Conservation (phyloP, 805 yeast genomes). For the Yamadazyma ubonensis region DNA sequence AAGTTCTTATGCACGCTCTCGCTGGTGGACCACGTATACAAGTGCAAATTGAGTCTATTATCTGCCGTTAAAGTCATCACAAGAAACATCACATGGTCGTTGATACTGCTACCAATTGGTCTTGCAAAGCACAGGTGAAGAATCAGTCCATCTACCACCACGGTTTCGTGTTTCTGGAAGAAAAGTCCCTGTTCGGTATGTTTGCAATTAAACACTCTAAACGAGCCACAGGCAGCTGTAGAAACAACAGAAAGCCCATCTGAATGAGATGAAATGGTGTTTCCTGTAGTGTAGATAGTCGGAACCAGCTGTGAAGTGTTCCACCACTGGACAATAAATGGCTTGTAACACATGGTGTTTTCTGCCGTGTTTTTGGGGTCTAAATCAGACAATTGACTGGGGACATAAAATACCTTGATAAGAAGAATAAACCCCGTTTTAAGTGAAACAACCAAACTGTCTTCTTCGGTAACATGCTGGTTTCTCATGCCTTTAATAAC, state of each 20-base stretch:
- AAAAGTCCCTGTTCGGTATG: slow-evolving; percentile 37
- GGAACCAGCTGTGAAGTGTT: slow-evolving; percentile 20
- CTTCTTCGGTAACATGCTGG: slow-evolving; percentile 26
- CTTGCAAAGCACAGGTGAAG: slow-evolving; percentile 44
- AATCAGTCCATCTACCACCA: slow-evolving; percentile 41
- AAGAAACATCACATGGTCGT: slow-evolving; percentile 34
- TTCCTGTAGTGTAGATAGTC: slow-evolving; percentile 25
- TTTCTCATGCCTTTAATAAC: slow-evolving; percentile 23
- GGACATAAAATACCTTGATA: slow-evolving; percentile 38
- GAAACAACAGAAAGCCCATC: slow-evolving; percentile 41
- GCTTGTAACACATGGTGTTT: too few species aligned
- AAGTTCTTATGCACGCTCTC: slow-evolving; percentile 30
- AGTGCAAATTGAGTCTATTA: slow-evolving; percentile 34
- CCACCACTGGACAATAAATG: slow-evolving; percentile 55
- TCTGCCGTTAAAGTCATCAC: slow-evolving; percentile 35
- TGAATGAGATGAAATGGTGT: slow-evolving; percentile 31
- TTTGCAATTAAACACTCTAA: slow-evolving; percentile 39
- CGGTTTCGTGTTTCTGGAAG: slow-evolving; percentile 37
- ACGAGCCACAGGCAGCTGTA: slow-evolving; percentile 32
- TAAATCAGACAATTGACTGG: slow-evolving; percentile 25
- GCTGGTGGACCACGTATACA: slow-evolving; percentile 42
- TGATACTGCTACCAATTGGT: slow-evolving; percentile 25
- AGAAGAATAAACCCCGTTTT: slow-evolving; percentile 41
- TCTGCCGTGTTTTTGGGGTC: slow-evolving; percentile 20
- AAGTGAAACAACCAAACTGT: slow-evolving; percentile 39